Percentiles rank a stretch among this genome's conserved stretches.
Conservation (phyloP, 352 stramenopile genomes). For the Elongisporangium senticosum region DNA sequence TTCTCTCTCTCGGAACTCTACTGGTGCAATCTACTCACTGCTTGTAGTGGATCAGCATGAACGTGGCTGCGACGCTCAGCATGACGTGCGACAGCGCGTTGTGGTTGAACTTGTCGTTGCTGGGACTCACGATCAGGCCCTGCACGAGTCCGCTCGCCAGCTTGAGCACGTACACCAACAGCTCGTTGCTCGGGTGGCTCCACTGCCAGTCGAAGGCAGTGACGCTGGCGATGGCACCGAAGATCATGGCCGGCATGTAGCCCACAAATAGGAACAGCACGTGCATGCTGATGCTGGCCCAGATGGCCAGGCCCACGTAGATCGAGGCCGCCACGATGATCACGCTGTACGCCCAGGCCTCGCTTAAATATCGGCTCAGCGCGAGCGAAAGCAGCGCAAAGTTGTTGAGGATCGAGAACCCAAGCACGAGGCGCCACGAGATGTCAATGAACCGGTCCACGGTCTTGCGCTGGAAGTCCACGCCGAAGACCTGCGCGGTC, state of each 20-base stretch:
- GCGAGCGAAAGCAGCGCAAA: constrained; percentile 77
- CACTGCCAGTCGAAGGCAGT: constrained; percentile 80
- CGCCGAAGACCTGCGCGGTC: constrained; percentile 68
- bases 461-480: constrained; percentile 57
- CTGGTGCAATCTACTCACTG: constrained; percentile 25
- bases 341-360: constrained; percentile 70
- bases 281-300: constrained; percentile 81
- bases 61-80: constrained; percentile 73
- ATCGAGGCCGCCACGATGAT: constrained; percentile 56
- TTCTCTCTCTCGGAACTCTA: neutral
- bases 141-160: constrained; percentile 74
- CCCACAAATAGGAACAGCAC: constrained; percentile 76
- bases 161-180: constrained; percentile 80
- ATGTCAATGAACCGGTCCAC: constrained; percentile 71
- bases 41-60: constrained; percentile 81
- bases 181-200: constrained; percentile 72
- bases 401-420: constrained; percentile 80
- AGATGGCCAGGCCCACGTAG: constrained; percentile 71
- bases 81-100: constrained; percentile 85
- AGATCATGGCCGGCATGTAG: constrained; percentile 79
- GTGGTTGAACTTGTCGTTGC: constrained; percentile 86
- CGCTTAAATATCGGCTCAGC: constrained; percentile 65
- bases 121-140: constrained; percentile 73
- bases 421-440: constrained; percentile 79
- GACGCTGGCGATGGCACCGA: constrained; percentile 63